Evolutionary conservation across 2,329 filamentous ascomycete genomes (phyloP).

Genomic region (Chaetomiaceae sp.): DNA sequence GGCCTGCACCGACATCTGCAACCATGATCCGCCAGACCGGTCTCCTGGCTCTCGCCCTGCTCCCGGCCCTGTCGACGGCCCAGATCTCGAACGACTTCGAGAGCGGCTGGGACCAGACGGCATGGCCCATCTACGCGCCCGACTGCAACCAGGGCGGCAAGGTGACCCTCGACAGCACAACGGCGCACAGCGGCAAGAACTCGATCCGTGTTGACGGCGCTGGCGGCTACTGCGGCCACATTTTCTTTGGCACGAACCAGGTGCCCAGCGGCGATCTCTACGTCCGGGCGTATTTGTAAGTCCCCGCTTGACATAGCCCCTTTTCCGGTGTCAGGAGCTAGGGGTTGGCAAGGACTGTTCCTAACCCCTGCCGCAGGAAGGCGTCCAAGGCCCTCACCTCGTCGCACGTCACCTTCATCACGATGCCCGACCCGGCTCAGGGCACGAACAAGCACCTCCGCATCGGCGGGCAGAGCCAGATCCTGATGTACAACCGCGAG

Average conservation of each 20-base stretch:
- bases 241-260: slow-evolving; percentile 56
- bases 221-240: slow-evolving; percentile 54
- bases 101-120: slow-evolving; percentile 51
- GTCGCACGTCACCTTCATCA: slow-evolving; percentile 60
- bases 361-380: slow-evolving; percentile 39
- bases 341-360: neutral
- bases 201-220: slow-evolving; percentile 50
- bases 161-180: slow-evolving; percentile 52
- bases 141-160: slow-evolving; percentile 58
- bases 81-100: slow-evolving; percentile 56
- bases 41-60: slow-evolving; percentile 41
- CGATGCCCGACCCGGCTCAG: slow-evolving; percentile 56
- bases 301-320: slow-evolving; percentile 16
- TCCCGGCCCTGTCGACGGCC: slow-evolving; percentile 45
- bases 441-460: slow-evolving; percentile 56
- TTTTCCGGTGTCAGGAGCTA: neutral
- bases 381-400: slow-evolving; percentile 53
- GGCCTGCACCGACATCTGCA: neutral
- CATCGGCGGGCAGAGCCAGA: slow-evolving; percentile 56
- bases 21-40: slow-evolving; percentile 10
- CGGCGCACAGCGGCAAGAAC: slow-evolving; percentile 52
- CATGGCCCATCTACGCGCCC: slow-evolving; percentile 55
- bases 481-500: slow-evolving; percentile 63
- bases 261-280: slow-evolving; percentile 55
- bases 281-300: slow-evolving; percentile 53